A percentile compares a stretch with the other conserved stretches of the same genome.
Evolutionary conservation across 805 yeast species (phyloP).

Genomic region (Saturnispora bothae): DNA sequence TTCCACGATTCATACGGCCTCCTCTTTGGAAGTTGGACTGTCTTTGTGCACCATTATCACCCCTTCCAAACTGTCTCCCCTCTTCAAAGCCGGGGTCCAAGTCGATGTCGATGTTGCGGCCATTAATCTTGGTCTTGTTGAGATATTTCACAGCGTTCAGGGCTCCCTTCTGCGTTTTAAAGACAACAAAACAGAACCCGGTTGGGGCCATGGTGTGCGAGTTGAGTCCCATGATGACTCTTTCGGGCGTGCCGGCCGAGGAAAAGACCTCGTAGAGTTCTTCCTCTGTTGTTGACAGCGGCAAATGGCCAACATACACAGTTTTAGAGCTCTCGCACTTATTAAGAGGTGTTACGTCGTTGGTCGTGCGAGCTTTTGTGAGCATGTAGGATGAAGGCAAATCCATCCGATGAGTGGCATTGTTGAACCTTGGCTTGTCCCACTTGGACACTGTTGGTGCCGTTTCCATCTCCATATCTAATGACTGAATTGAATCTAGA

Average conservation of each 20-base stretch:
- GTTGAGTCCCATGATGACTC: conserved; percentile 91
- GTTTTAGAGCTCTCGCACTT: conserved; percentile 60
- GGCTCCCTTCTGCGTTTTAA: conserved; percentile 57
- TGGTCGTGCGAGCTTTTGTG: conserved; percentile 45
- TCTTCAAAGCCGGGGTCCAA: conserved; percentile 93
- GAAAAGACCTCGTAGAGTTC: conserved; percentile 82
- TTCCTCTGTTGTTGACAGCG: conserved; percentile 90
- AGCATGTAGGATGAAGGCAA: conserved; percentile 61
- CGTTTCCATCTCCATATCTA: conserved; percentile 3
- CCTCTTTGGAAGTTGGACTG: conserved; percentile 19
- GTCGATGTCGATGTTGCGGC: conserved; percentile 72
- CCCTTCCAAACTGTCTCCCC: conserved; percentile 94
- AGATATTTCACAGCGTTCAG: conserved; percentile 74
- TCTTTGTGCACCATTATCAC: conserved; percentile 82
- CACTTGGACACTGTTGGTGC: conserved; percentile 29
- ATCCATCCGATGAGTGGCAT: conserved; percentile 60
- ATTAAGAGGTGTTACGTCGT: conserved; percentile 42
- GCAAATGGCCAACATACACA: conserved; percentile 82
- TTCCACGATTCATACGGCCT: conserved; percentile 7
- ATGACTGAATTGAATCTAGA: background rate
- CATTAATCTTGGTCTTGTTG: conserved; percentile 76
- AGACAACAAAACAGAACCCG: conserved; percentile 91
- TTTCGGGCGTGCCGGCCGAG: conserved; percentile 66
- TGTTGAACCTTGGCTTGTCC: conserved; percentile 44
- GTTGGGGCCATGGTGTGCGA: conserved; percentile 87